Conservation (phyloP, 2,329 filamentous ascomycete species). For the Aschersonia sp. region DNA sequence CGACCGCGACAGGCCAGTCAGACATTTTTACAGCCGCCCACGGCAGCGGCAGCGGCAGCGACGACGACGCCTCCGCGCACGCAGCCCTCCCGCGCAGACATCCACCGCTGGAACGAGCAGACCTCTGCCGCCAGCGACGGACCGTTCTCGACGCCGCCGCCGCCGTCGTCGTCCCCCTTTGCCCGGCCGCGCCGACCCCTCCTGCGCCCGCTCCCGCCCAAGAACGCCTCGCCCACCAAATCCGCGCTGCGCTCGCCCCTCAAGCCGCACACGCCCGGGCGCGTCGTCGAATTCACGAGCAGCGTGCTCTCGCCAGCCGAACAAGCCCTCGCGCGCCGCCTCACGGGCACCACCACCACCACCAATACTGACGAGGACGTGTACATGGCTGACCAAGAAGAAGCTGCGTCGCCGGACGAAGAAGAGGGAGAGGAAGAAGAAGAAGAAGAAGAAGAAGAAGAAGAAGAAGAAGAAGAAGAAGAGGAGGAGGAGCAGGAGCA, state of each 20-base stretch:
- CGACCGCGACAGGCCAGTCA: constrained; percentile 18
- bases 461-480: too few relatives aligned
- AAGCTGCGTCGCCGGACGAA: background rate
- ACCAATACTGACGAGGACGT: constrained; percentile 1
- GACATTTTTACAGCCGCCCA: constrained; percentile 23
- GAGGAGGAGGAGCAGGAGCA: background rate
- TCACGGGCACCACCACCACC: constrained; percentile 6
- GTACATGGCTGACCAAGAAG: constrained; percentile 16
- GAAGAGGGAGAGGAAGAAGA: too few relatives aligned
- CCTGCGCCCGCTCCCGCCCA: constrained; percentile 34
- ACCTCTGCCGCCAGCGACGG: constrained; percentile 21
- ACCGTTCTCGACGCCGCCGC: constrained; percentile 17
- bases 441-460: too few relatives aligned
- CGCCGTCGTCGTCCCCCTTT: constrained; percentile 7
- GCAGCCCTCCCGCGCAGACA: constrained; percentile 26
- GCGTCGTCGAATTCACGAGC: constrained; percentile 42
- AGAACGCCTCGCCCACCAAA: constrained; percentile 38
- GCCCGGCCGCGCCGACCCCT: constrained; percentile 4
- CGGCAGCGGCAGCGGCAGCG: constrained; percentile 8
- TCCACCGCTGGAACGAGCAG: constrained; percentile 25
- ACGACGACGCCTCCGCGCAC: constrained; percentile 22
- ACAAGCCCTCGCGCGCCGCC: constrained; percentile 19
- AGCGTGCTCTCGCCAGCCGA: constrained; percentile 31
- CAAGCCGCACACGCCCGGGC: constrained; percentile 42
- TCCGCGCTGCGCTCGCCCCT: constrained; percentile 41